Percentiles rank a stretch among this genome's conserved stretches.
Conservation (phyloP, 2,329 filamentous ascomycete species). For the Mycosphaerelloides madeirae region DNA sequence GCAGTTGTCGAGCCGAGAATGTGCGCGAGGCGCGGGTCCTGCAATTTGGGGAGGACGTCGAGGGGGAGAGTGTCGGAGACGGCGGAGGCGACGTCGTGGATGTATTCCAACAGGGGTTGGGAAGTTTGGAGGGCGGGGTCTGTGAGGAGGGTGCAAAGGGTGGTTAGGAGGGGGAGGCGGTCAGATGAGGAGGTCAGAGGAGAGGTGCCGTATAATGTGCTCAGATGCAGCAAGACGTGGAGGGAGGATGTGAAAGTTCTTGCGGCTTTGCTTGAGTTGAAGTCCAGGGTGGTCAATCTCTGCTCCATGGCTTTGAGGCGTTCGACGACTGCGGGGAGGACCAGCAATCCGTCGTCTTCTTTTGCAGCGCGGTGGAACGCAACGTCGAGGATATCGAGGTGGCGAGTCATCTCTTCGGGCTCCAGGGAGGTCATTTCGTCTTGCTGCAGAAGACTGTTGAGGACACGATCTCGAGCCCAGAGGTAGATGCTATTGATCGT, state of each 20-base stretch:
- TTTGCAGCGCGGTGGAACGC: slow-evolving; percentile 16
- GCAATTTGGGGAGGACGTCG: slow-evolving; percentile 32
- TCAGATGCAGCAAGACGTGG: slow-evolving; percentile 37
- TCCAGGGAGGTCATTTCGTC: slow-evolving; percentile 4
- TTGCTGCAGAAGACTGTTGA: slow-evolving; percentile 14
- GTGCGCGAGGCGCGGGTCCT: slow-evolving; percentile 37
- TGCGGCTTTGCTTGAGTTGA: background rate
- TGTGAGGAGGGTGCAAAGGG: slow-evolving; percentile 36
- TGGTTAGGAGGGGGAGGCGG: slow-evolving; percentile 23
- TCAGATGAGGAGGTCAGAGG: slow-evolving; percentile 28
- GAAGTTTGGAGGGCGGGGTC: slow-evolving; percentile 36
- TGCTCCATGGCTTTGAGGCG: slow-evolving; percentile 23
- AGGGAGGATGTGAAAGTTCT: slow-evolving; percentile 10
- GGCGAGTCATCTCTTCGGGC: slow-evolving; percentile 11
- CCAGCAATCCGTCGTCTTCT: slow-evolving; percentile 12
- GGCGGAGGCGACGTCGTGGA: slow-evolving; percentile 41
- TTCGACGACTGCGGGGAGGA: slow-evolving; percentile 21
- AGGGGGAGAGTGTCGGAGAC: slow-evolving; percentile 40
- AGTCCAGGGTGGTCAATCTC: slow-evolving; percentile 8
- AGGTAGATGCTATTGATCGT: slow-evolving; percentile 25
- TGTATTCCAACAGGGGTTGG: slow-evolving; percentile 34
- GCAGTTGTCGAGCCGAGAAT: slow-evolving; percentile 34
- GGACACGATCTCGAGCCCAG: slow-evolving; percentile 32
- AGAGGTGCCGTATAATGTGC: slow-evolving; percentile 34
- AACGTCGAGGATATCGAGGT: slow-evolving; percentile 27